Percentiles rank a stretch among this genome's conserved stretches.
These are phyloP conservation scores for Hypsizygus ulmarius DNA, from an alignment of 1,284 basidiomycete genomes.

Conservation along the genomic window DNA sequence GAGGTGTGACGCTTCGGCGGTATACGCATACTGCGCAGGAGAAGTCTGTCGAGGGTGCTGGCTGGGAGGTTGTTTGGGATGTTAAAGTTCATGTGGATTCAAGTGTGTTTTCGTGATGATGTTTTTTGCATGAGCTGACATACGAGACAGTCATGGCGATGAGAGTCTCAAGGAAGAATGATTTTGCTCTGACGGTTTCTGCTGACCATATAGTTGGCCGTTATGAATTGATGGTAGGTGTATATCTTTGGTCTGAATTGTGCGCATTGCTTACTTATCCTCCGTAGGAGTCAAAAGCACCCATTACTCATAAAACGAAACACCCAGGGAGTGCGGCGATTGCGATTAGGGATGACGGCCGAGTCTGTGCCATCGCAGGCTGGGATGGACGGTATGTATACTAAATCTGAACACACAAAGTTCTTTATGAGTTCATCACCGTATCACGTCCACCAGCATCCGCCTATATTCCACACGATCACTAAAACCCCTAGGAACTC, in stretches of 20 bases:
- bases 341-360: slow-evolving; percentile 71
- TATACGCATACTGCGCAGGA: slow-evolving; percentile 39
- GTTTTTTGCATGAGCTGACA: not conserved
- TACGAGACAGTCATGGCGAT: slow-evolving; percentile 78
- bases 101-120: slow-evolving; percentile 42
- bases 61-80: slow-evolving; percentile 74
- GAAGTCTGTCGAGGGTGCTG: slow-evolving; percentile 65
- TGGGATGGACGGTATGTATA: slow-evolving; percentile 82
- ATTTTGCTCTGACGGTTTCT: slow-evolving; percentile 74
- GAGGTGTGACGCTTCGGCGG: slow-evolving; percentile 64
- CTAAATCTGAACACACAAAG: not conserved
- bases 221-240: slow-evolving; percentile 58
- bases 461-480: slow-evolving; percentile 75
- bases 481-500: slow-evolving; percentile 75
- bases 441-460: slow-evolving; percentile 47
- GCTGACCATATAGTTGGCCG: slow-evolving; percentile 78
- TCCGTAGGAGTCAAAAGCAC: slow-evolving; percentile 8
- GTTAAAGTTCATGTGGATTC: slow-evolving; percentile 76
- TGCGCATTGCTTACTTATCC: not conserved
- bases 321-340: slow-evolving; percentile 76
- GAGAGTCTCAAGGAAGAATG: slow-evolving; percentile 59
- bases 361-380: slow-evolving; percentile 78
- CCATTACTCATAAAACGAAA: slow-evolving; percentile 54
- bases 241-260: not conserved
- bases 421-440: not conserved